Conservation (phyloP, 225 moss, liverwort and hornwort genomes). For the Lunularia cruciata region DNA sequence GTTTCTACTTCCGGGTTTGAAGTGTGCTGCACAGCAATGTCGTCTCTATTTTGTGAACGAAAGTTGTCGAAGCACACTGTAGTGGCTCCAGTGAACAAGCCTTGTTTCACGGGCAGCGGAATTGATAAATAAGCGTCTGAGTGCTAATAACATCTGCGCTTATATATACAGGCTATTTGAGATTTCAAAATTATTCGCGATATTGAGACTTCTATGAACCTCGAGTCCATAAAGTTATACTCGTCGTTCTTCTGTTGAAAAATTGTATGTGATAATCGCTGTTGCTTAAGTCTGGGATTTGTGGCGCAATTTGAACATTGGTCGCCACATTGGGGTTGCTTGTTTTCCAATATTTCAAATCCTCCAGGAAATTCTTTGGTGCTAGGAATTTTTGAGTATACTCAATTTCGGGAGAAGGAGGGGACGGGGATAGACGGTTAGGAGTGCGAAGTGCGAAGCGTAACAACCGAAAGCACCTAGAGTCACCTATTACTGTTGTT, state of each 20-base stretch:
- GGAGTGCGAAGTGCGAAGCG: not conserved
- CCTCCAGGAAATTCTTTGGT: too few species aligned
- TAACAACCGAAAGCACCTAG: too few species aligned
- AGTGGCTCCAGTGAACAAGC: not conserved
- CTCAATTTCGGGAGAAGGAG: too few species aligned
- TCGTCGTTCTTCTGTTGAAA: too few species aligned
- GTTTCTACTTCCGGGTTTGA: not conserved
- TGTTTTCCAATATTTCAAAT: not conserved
- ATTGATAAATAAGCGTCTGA: conserved; percentile 5
- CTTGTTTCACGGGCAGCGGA: not conserved
- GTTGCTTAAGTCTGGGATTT: not conserved
- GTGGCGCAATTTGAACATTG: not conserved
- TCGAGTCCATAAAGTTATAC: too few species aligned
- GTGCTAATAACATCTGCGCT: not conserved
- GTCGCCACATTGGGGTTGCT: not conserved
- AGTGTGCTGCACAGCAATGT: conserved; percentile 1
- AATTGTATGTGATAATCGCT: too few species aligned
- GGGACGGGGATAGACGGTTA: too few species aligned
- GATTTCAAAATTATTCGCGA: too few species aligned
- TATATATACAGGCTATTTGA: too few species aligned
- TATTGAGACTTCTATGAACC: too few species aligned
- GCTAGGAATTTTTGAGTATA: too few species aligned
- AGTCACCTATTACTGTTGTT: too few species aligned
- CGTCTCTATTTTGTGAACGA: not conserved
- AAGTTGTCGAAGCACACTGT: not conserved